Evolutionary conservation across 2,329 filamentous ascomycete species (phyloP), one percentile per base, ranked within the genome.

Genomic region (Microsporum audouinii): DNA sequence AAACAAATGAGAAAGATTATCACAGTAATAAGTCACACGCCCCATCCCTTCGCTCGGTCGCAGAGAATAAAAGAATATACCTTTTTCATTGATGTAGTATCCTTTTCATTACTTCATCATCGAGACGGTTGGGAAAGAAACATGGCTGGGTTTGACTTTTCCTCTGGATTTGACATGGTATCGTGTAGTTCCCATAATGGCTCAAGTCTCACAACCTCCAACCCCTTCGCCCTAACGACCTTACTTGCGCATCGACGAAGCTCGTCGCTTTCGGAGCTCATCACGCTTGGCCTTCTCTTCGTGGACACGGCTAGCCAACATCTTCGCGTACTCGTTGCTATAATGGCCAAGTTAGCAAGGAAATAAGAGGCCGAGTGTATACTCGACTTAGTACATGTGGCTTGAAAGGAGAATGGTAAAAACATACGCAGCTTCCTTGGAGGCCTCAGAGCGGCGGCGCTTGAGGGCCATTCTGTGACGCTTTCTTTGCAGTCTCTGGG

Each of bases 401-500:
- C 38, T 38, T 38, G n/a, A 47, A 12, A 5, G 10, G 33, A 51
- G 7, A 34, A 33, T 41, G 14, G 10, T n/a, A 31, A 38, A 60
- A 67, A 88, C 77, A 90, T 96, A 94, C 76, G 94, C 94, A 84
- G 95, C 92, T 78, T 99, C 94, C 87, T 96, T 96, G 82, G 90
- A 86, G 80, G 91, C 88, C 84, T 99, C 94, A 75, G 91, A 82
- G 77, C 91, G 89, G 80, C 94, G 92, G 79, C 92, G 90, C 91
- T 99, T 99, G 82, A 99, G 88, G 75, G 94, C 92, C 75, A 95
- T 83, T 73, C 91, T 86, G 85, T 97, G 94, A 76, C 94, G 91
- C 89, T 97, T 99, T 88, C 96, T 94, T 86, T 99, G 94, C 77
- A 99, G 91, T 79, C 94, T 94, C 84, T 97, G 94, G 79, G 94